These are phyloP conservation scores for Chamaecyparis obtusa DNA, from an alignment of 75 land plant species.

Conservation along the genomic window DNA sequence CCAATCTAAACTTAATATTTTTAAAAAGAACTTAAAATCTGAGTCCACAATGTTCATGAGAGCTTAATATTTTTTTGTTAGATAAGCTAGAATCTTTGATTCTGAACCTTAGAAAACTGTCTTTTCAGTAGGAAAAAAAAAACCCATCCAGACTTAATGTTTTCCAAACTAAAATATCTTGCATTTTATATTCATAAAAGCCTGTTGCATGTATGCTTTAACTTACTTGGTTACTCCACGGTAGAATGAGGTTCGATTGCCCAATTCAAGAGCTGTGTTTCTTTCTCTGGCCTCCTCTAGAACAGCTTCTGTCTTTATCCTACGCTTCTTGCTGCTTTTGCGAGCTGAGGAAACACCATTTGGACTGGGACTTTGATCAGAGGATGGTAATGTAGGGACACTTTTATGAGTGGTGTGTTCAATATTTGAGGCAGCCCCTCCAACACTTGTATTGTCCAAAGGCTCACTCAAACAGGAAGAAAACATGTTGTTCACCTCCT, in stretches of 20 bases:
- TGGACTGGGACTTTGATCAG: neutral
- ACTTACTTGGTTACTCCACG: constrained; percentile 79
- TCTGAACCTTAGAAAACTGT: too few species aligned
- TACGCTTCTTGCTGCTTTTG: neutral
- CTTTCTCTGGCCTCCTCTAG: constrained; percentile 16
- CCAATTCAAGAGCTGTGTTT: constrained; percentile 53
- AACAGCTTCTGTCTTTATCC: neutral
- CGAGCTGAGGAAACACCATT: neutral
- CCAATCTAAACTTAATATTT: too few species aligned
- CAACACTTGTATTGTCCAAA: neutral
- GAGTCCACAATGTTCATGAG: too few species aligned
- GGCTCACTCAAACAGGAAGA: neutral
- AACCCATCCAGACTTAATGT: too few species aligned
- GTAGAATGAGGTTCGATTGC: constrained; percentile 76
- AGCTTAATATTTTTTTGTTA: too few species aligned
- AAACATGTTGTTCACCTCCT: neutral
- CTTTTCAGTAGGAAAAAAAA: too few species aligned
- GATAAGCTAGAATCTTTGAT: too few species aligned
- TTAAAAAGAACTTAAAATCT: too few species aligned
- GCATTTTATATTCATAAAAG: neutral
- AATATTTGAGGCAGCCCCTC: neutral
- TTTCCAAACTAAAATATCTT: too few species aligned
- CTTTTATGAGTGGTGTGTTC: neutral
- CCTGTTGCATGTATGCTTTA: neutral
- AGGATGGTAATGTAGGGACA: neutral